Evolutionary conservation across 2,329 filamentous ascomycete genomes (phyloP), one percentile per base, ranked within the genome.

Genomic region (Penicillium decumbens): DNA sequence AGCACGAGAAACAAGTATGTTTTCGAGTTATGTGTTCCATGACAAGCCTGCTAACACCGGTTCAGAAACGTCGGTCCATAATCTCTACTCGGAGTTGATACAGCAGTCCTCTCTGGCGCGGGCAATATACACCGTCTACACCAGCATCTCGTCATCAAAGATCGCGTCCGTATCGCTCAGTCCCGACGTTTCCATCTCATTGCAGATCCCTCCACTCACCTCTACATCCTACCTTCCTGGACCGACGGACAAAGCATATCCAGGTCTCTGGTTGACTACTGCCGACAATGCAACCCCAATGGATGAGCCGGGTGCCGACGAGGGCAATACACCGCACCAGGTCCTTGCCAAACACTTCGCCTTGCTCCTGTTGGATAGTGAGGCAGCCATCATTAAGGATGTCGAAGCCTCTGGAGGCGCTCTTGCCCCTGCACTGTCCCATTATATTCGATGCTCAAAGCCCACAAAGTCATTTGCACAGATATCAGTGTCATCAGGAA

Each of bases 111-210:
- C 88, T 0, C 76, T 96, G 30, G 91, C 91, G 28, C 84, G 82
- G 48, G 92, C 86, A 2, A 88, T 95, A 63, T 86, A 85, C 56
- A 88, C 89, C 54, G 79, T 95, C 39, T 95, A 89, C 67, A 82
- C 85, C 41, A 84, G 87, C 41, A 86, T 95, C 27, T 89, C 88
- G 6, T 82, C 83, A 47, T 92, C 91, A 61, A 89, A 84, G 65
- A 95, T 96, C 60, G 90, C 91, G 0, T 89, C 89, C 12, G 76
- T 95, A 27, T 84, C 88, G 55, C 80, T 95, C 8, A 86, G 86
- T 50, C 84, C 74, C 2, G 73, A 73, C 27, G 76, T 80, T 45
- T 80, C 80, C 27, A 79, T 83, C 39, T 82, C 81, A 0, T 75
- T 86, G 35, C 82, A 85, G 59, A 82, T 85, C 13, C 81, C 81